Percentiles rank a stretch among this genome's conserved stretches.
These are phyloP conservation scores for Aspergillus sp. DNA, from an alignment of 2,329 filamentous ascomycete species.

Conservation along the genomic window DNA sequence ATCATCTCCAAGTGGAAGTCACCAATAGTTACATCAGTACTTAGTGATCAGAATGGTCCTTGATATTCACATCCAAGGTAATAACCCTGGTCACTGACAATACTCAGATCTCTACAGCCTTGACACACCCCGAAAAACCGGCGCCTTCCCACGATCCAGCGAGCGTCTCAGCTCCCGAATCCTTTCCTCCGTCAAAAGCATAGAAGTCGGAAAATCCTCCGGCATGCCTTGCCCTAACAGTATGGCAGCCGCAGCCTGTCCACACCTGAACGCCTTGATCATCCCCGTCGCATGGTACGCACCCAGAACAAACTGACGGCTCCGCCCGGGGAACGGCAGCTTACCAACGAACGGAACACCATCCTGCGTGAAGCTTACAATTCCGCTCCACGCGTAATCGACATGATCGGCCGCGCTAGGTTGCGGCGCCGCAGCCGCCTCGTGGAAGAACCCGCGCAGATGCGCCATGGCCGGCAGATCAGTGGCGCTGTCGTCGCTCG, in stretches of 20 bases:
- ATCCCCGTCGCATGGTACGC: background rate
- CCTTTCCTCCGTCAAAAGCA: no score
- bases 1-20: no score
- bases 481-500: background rate
- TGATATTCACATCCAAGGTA: no score
- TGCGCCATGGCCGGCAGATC: background rate
- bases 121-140: no score
- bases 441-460: background rate
- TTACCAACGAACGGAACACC: background rate
- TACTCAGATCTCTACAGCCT: no score
- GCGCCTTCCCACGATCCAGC: no score
- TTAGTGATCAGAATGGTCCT: no score
- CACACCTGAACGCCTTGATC: background rate
- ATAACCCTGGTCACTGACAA: no score
- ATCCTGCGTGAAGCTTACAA: background rate
- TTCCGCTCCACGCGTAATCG: background rate
- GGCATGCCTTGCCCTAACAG: background rate
- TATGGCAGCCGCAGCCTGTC: background rate
- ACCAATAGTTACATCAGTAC: no score
- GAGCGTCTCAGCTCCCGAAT: no score
- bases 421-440: background rate
- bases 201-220: background rate
- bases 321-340: background rate
- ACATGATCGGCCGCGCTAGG: background rate
- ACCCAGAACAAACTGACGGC: background rate